phyloP scores from a whole-genome alignment of 2,329 filamentous ascomycete genomes.

The Colletotrichum falcatum region DNA sequence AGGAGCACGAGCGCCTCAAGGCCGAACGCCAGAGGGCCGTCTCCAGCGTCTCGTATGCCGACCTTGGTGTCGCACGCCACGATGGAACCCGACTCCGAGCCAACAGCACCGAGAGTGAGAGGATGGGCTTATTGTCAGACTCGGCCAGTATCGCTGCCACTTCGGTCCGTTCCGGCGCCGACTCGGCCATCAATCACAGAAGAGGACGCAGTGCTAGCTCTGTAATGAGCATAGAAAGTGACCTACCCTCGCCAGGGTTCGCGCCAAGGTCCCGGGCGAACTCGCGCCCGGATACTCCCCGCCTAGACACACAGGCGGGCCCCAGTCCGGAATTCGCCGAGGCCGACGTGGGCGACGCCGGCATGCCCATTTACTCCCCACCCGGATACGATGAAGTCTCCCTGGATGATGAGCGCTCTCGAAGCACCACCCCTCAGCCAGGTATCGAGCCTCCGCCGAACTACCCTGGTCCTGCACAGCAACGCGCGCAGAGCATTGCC shows the following conservation, averaged over 20 bases:
- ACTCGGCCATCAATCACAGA: constrained; percentile 52
- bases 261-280: constrained; percentile 53
- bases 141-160: constrained; percentile 70
- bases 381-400: constrained; percentile 67
- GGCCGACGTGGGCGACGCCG: constrained; percentile 60
- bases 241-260: constrained; percentile 55
- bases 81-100: constrained; percentile 82
- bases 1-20: constrained; percentile 67
- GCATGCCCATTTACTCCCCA: constrained; percentile 59
- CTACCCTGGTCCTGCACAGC: constrained; percentile 57
- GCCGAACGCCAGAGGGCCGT: constrained; percentile 74
- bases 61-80: constrained; percentile 80
- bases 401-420: constrained; percentile 54
- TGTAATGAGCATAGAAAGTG: constrained; percentile 65
- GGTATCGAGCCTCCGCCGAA: constrained; percentile 62
- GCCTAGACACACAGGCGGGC: constrained; percentile 55
- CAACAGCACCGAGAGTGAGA: constrained; percentile 79
- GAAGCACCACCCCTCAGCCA: constrained; percentile 55
- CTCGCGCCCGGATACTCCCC: constrained; percentile 59
- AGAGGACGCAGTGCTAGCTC: constrained; percentile 66
- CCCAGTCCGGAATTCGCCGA: constrained; percentile 66
- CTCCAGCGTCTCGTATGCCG: constrained; percentile 81
- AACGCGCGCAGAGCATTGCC: constrained; percentile 34
- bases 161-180: constrained; percentile 50
- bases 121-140: constrained; percentile 77